A percentile compares a stretch with the other conserved stretches of the same genome.
Evolutionary conservation across 257 asterid genomes (phyloP).

Genomic region (Ehretia macrophylla): DNA sequence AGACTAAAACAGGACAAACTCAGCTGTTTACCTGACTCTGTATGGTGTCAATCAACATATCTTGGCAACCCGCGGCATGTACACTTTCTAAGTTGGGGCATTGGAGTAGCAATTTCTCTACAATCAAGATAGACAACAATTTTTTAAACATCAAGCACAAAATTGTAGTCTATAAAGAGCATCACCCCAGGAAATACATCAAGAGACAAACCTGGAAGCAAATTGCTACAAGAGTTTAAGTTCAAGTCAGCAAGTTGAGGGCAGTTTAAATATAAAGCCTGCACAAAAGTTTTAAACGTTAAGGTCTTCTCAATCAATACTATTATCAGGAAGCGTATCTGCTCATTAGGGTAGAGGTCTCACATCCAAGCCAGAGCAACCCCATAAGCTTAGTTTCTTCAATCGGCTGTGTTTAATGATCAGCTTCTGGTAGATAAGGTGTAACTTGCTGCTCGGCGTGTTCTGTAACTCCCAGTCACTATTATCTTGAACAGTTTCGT

Average conservation of each 20-base stretch:
- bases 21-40: constrained; percentile 60
- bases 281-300: constrained; percentile 26
- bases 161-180: not conserved
- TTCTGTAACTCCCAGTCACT: constrained; percentile 31
- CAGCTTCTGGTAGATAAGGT: constrained; percentile 73
- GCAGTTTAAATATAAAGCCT: constrained; percentile 85
- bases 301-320: constrained; percentile 14
- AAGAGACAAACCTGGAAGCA: constrained; percentile 67
- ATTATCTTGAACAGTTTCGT: constrained; percentile 32
- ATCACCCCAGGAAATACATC: not conserved
- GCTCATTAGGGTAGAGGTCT: constrained; percentile 26
- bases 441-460: constrained; percentile 55
- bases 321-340: not conserved
- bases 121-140: constrained; percentile 10
- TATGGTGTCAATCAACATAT: constrained; percentile 58
- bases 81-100: constrained; percentile 79
- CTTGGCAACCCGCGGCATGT: constrained; percentile 72
- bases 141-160: constrained; percentile 5
- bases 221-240: constrained; percentile 75
- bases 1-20: not conserved
- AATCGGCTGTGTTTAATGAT: constrained; percentile 80
- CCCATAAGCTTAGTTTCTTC: constrained; percentile 97
- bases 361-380: constrained; percentile 96
- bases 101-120: constrained; percentile 84
- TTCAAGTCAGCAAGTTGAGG: constrained; percentile 76